Evolutionary conservation across 192 early-diverging fungal species (phyloP), one percentile per base, ranked within the genome.

Genomic region (Geosiphon pyriformis): DNA sequence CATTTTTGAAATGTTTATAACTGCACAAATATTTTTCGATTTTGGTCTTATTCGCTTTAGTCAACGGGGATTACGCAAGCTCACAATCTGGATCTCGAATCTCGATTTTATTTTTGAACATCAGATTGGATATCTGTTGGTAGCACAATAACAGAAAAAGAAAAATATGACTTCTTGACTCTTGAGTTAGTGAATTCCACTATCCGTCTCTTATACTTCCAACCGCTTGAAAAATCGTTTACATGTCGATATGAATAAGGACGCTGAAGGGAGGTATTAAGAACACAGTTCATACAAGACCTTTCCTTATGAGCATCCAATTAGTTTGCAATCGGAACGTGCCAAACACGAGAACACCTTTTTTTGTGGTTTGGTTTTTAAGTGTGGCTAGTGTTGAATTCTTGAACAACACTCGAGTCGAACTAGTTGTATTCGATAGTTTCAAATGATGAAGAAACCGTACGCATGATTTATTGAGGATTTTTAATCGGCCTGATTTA

Each of bases 1-100:
- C 90, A 92, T 92, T 35, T 2, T 69, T 66, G 10, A 37, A 17
- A 27, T 25, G 20, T 25, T 7, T 61, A 27, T 15, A 62, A 30
- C n/a, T n/a, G n/a, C n/a, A n/a, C n/a, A n/a, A n/a, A n/a, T n/a
- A n/a, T n/a, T n/a, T n/a, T n/a, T 1, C 4, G 11, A 25, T 65
- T 61, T 6, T 54, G 37, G 37, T 42, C 15, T 42, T 42, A 10
- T 42, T 42, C 15, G 15, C 15, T 42, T 42, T 15, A 6, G 37
- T 15, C n/a, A n/a, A n/a, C n/a, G n/a, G n/a, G n/a, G n/a, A 42
- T 42, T 42, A 42, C 37, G 37, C 37, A 42, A 42, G 37, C 37
- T 6, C 37, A 15, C 15, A n/a, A 42, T 42, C 15, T 10, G 37
- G 15, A 10, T 15, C 15, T 42, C 37, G 37, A 42, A 42, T 15